Conservation (phyloP, 495 filamentous ascomycete species). For the Lophium mytilinum region DNA sequence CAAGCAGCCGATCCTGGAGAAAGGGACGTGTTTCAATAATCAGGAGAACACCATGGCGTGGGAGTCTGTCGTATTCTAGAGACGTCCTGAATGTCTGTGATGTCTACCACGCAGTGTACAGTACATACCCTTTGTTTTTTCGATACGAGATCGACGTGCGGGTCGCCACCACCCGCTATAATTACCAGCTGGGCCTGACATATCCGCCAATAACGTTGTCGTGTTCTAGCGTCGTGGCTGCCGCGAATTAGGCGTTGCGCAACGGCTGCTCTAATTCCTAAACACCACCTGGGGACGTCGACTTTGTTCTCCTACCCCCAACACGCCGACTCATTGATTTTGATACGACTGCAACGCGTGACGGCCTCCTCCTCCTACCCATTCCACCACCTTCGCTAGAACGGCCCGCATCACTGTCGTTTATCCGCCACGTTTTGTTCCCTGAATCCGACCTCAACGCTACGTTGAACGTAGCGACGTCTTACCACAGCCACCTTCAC, state of each 20-base stretch:
- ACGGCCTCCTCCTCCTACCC: not conserved
- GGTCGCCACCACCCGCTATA: no score
- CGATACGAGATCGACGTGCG: not conserved
- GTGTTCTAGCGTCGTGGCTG: not conserved
- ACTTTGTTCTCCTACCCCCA: constrained; percentile 5
- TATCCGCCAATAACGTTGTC: no score
- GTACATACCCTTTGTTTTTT: not conserved
- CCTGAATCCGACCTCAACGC: not conserved
- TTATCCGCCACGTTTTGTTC: not conserved
- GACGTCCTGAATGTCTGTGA: not conserved
- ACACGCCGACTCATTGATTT: not conserved
- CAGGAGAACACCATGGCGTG: not conserved
- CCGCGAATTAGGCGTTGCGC: constrained; percentile 7
- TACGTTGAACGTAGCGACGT: not conserved
- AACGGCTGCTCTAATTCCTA: constrained; percentile 1
- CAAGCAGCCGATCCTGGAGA: no score
- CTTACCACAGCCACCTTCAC: not conserved
- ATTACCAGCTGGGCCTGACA: not conserved
- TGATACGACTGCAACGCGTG: constrained; percentile 1
- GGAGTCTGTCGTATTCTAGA: not conserved
- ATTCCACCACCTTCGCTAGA: not conserved
- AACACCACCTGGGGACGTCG: not conserved
- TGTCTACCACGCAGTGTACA: not conserved
- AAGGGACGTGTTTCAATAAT: not conserved
- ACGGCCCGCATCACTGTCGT: not conserved